Evolutionary conservation across 768 basidiomycete species (phyloP).

Genomic region (Leccinellum rugosiceps): DNA sequence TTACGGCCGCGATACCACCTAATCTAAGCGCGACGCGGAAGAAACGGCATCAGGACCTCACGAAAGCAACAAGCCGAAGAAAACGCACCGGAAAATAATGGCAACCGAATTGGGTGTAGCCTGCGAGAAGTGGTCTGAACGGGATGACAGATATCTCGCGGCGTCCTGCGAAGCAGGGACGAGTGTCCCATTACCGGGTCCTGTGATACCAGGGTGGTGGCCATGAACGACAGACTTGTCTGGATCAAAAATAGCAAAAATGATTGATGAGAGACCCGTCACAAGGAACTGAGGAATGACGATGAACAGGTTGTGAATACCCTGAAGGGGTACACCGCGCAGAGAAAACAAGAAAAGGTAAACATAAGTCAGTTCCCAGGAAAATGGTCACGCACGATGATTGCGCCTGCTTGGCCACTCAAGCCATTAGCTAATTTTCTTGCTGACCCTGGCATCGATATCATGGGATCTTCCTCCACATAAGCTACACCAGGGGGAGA

Average conservation of each 20-base stretch:
- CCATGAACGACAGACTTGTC: constrained; percentile 42
- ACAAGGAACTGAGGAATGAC: constrained; percentile 95
- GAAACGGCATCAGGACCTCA: too few species aligned
- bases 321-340: constrained; percentile 42
- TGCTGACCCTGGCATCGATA: background rate
- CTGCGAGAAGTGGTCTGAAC: constrained; percentile 8
- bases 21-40: constrained; percentile 37
- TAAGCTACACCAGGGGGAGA: constrained; percentile 9
- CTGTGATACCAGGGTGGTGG: constrained; percentile 23
- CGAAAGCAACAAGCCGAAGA: background rate
- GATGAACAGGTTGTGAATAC: constrained; percentile 93
- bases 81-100: constrained; percentile 70
- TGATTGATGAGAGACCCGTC: constrained; percentile 77
- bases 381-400: constrained; percentile 53
- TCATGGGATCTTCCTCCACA: constrained; percentile 20
- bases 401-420: constrained; percentile 85
- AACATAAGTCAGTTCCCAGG: background rate
- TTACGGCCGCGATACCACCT: constrained; percentile 51
- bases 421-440: constrained; percentile 36
- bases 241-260: constrained; percentile 86
- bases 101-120: constrained; percentile 64
- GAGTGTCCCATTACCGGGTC: constrained; percentile 7
- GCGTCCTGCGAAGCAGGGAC: constrained; percentile 2
- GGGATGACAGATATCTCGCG: constrained; percentile 7
- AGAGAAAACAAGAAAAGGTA: background rate